Percentiles rank a stretch among this genome's conserved stretches.
phyloP scores from a whole-genome alignment of 805 yeast genomes.

The Cyberlindnera subsufficiens region DNA sequence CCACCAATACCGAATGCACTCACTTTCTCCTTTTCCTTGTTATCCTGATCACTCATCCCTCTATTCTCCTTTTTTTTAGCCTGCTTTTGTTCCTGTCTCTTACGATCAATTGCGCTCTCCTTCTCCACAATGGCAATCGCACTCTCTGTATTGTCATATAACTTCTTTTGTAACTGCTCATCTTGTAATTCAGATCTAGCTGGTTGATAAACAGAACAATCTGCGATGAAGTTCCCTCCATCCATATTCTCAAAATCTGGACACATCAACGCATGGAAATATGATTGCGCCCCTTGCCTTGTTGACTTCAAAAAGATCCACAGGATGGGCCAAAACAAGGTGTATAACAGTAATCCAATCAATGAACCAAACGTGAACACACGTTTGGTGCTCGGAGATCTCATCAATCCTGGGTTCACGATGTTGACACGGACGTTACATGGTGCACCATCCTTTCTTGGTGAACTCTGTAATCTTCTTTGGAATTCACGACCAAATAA shows the following conservation, averaged over 20 bases:
- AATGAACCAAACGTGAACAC: conserved; percentile 72
- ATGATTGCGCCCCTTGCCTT: conserved; percentile 72
- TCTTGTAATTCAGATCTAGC: conserved; percentile 63
- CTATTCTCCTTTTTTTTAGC: conserved; percentile 3
- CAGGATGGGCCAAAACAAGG: conserved; percentile 73
- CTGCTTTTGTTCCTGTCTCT: conserved; percentile 26
- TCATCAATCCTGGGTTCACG: conserved; percentile 89
- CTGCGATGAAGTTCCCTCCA: conserved; percentile 70
- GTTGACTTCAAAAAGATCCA: conserved; percentile 78
- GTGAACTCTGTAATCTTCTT: conserved; percentile 48
- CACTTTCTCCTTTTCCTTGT: not conserved
- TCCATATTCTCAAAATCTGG: conserved; percentile 59
- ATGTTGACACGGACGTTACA: conserved; percentile 63
- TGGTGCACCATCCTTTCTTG: conserved; percentile 67
- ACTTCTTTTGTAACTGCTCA: conserved; percentile 47
- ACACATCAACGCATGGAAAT: conserved; percentile 60
- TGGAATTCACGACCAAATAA: conserved; percentile 80
- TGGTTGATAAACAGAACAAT: conserved; percentile 52
- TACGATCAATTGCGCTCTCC: conserved; percentile 63
- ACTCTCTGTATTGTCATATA: conserved; percentile 58
- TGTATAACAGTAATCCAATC: conserved; percentile 53
- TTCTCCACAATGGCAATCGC: conserved; percentile 60
- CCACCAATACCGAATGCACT: conserved; percentile 2
- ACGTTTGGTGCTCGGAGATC: conserved; percentile 82
- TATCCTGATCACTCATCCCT: not conserved